Evolutionary conservation across 2,329 filamentous ascomycete genomes (phyloP).

Genomic region (Hymenoscyphus linearis): DNA sequence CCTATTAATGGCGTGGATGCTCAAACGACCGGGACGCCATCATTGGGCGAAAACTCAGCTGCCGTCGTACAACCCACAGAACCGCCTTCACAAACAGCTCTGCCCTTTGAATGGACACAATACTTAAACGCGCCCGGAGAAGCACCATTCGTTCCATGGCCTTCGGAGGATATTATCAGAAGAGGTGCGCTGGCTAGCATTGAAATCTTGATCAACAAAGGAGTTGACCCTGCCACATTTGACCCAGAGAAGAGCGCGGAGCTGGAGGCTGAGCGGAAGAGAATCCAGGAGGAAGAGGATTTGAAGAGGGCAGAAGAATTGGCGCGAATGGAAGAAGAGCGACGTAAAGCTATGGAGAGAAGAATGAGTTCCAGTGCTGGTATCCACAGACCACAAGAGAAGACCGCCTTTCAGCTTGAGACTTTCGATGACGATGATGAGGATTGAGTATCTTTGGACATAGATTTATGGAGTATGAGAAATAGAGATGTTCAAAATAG

Average conservation of each 20-base stretch:
- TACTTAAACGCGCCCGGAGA: constrained; percentile 50
- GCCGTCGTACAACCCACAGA: constrained; percentile 19
- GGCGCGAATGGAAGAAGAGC: constrained; percentile 20
- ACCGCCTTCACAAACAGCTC: constrained; percentile 20
- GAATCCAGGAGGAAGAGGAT: constrained; percentile 30
- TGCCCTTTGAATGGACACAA: constrained; percentile 33
- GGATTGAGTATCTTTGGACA: constrained; percentile 6
- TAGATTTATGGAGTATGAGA: background rate
- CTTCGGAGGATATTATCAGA: constrained; percentile 63
- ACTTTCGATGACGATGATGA: constrained; percentile 38
- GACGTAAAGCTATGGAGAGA: constrained; percentile 22
- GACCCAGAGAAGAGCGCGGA: constrained; percentile 44
- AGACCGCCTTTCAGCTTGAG: constrained; percentile 37
- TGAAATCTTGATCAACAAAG: constrained; percentile 56
- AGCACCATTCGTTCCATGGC: constrained; percentile 71
- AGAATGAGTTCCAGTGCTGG: constrained; percentile 22
- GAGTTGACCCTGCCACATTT: constrained; percentile 55
- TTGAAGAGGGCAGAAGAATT: constrained; percentile 32
- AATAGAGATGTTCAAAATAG: too few relatives aligned
- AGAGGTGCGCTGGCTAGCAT: constrained; percentile 61
- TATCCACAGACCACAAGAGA: constrained; percentile 27
- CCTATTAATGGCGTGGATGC: constrained; percentile 21
- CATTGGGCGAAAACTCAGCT: constrained; percentile 18
- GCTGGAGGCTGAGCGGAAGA: constrained; percentile 32
- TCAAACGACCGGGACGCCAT: constrained; percentile 14